Evolutionary conservation across 164 flowering plant genomes (phyloP).

Genomic region (Vitis amurensis): DNA sequence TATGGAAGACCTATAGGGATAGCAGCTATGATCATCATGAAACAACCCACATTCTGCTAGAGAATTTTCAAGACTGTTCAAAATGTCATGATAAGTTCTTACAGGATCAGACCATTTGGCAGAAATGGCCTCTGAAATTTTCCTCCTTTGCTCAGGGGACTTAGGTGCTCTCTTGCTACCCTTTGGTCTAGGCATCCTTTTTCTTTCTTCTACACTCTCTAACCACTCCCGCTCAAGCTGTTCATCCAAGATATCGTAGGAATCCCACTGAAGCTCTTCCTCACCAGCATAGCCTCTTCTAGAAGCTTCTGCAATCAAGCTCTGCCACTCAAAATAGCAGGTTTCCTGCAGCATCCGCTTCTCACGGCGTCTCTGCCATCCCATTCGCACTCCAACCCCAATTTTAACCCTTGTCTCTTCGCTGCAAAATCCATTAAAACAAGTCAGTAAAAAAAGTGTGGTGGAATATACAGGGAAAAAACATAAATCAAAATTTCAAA

Average conservation of each 20-base stretch:
- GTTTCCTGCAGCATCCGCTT: conserved; percentile 65
- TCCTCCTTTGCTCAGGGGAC: conserved; percentile 76
- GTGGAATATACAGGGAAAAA: not conserved
- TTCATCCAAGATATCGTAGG: conserved; percentile 56
- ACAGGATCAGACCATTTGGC: conserved; percentile 99
- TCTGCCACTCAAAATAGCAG: conserved; percentile 82
- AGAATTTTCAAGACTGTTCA: not conserved
- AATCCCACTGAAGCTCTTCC: conserved; percentile 85
- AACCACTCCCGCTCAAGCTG: conserved; percentile 70
- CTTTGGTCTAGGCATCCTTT: conserved; percentile 38
- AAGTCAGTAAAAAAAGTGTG: not conserved
- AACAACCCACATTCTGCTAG: no score
- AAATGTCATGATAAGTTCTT: conserved; percentile 31
- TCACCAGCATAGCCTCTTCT: conserved; percentile 63
- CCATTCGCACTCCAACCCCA: conserved; percentile 68
- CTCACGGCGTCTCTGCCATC: conserved; percentile 75
- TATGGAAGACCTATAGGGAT: no score
- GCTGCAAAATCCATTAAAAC: conserved; percentile 38
- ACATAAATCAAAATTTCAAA: not conserved
- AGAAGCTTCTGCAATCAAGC: conserved; percentile 80
- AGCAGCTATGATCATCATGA: no score
- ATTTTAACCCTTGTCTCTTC: conserved; percentile 76
- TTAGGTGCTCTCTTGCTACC: conserved; percentile 85
- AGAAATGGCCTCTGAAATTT: conserved; percentile 84
- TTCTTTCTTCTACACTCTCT: conserved; percentile 64